Base-by-base conservation (phyloP, 768 basidiomycete species). In the Mrakia gelida region DNA sequence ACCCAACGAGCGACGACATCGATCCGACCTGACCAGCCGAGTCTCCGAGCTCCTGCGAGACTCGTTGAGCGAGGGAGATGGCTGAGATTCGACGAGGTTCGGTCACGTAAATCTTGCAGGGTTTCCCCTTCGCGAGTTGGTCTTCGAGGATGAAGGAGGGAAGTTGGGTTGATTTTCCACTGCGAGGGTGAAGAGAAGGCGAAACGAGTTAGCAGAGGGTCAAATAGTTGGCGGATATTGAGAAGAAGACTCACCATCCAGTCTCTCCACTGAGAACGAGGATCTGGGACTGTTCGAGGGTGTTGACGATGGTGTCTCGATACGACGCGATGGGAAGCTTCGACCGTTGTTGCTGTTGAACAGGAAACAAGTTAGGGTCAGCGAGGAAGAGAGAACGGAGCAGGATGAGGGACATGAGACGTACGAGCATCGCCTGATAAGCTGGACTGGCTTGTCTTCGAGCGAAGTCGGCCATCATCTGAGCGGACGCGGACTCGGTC, bases 161-260 rank as follows among this genome's bases (percentile, higher is more conserved):
- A 5, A 98, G 89, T 85, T 98, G 96, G 0, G 96, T 98, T 2
- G 95, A 97, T 86, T 99, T 99, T 13, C 96, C 96, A 82, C 94
- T 95, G 80, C 43, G 49, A 52, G 49, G 15, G 18, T 15, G 73
- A 34, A 73, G n/a, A 49, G 34, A 49, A 43, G 67, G 28, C 59
- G 18, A 77, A 65, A 28, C 45, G 18, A 52, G 49, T 11, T 43
- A 49, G 65, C 9, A 49, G 18, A 30, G 28, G 45, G 54, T 26
- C 6, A 18, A 82, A 84, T 84, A 38, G 86, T 38, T 5, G 56
- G 43, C 15, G 11, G 62, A n/a, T 18, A 68, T 16, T 4, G 13
- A 38, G 7, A n/a, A 23, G 0, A 28, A 28, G 21, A 79, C 86
- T 79, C 75, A 89, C 89, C 91, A 92, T 79, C 92, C 91, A 15